Base-by-base conservation (phyloP, 1,284 basidiomycete genomes). In the Cutaneotrichosporon cyanovorans region DNA sequence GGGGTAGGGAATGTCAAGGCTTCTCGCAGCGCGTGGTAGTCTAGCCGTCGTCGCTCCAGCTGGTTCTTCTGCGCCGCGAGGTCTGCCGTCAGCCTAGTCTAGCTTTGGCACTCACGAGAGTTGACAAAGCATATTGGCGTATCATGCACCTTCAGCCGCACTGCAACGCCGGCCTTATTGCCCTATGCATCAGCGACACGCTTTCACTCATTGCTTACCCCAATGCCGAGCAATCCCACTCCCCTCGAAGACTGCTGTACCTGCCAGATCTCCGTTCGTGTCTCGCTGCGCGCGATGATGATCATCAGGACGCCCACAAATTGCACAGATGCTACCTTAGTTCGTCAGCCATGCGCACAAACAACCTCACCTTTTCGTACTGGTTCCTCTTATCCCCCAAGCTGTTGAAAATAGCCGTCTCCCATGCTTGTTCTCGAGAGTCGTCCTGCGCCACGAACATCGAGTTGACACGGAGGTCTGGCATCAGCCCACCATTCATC, bases 1-100 rank as follows among this genome's bases (percentile, higher is more conserved):
- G 55, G 51, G 10, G 48, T 18, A 1, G 62, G 55, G 40, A 69
- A 69, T 1, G 51, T 42, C 4, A 69, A 45, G 4, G 56, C 56
- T 2, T 39, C 47, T 20, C 45, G 41, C 1, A 69, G 50, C 1
- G 56, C 46, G 12, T 47, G 23, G 47, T 60, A 69, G 45, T 69
- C 66, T 63, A 38, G 60, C 63, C 51, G 68, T 62, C 55, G 65
- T 50, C 44, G 66, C 47, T 58, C 63, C 72, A 79, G 62, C 73
- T 79, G 52, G 73, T 76, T 65, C 73, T 78, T 51, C 73, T 76
- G 60, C 69, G 78, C 64, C 71, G 79, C 47, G 70, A 77, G 45
- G 72, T 77, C 78, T 80, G 50, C 3, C 40, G 33, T 43, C 30
- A 37, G 28, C 25, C 31, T 8, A 11, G 14, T n/a, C 19, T 2